Percentiles rank a stretch among this genome's conserved stretches.
phyloP scores from a whole-genome alignment of 1,139 yeast genomes.

The Sugiyamaella castrensis region DNA sequence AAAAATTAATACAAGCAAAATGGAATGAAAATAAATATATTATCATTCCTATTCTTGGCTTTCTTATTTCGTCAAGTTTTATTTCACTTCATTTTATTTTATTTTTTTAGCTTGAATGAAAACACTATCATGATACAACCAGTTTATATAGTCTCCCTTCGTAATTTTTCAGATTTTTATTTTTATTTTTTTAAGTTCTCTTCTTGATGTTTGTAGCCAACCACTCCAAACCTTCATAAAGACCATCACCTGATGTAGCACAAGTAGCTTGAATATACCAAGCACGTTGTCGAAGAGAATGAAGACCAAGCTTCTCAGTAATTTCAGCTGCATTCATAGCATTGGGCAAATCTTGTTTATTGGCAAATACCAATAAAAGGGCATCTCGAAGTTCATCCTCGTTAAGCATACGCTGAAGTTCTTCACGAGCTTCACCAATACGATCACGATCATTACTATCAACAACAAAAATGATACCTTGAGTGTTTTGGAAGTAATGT shows the following conservation, averaged over 20 bases:
- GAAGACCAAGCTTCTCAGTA: conserved; percentile 88
- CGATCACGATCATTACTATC: conserved; percentile 94
- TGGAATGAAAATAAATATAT: no score
- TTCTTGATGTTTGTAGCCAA: conserved; percentile 81
- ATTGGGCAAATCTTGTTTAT: conserved; percentile 93
- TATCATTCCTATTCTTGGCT: no score
- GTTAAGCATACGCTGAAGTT: conserved; percentile 88
- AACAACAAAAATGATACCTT: conserved; percentile 89
- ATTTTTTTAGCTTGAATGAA: no score
- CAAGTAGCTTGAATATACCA: conserved; percentile 95
- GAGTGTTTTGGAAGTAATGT: conserved; percentile 92
- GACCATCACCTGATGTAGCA: conserved; percentile 93
- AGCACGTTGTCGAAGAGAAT: conserved; percentile 89
- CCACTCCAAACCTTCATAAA: conserved; percentile 94
- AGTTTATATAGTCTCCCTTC: no score
- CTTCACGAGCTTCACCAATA: conserved; percentile 90
- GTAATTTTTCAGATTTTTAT: no score
- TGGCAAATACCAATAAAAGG: conserved; percentile 72
- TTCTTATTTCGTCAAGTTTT: no score
- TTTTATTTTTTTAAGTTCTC: conserved; percentile 42
- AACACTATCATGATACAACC: no score
- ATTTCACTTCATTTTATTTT: no score
- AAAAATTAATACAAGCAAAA: no score
- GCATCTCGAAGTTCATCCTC: conserved; percentile 94
- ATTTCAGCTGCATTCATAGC: conserved; percentile 96